Base-by-base conservation (phyloP, 2,329 filamentous ascomycete genomes). In the Fusarium redolens region DNA sequence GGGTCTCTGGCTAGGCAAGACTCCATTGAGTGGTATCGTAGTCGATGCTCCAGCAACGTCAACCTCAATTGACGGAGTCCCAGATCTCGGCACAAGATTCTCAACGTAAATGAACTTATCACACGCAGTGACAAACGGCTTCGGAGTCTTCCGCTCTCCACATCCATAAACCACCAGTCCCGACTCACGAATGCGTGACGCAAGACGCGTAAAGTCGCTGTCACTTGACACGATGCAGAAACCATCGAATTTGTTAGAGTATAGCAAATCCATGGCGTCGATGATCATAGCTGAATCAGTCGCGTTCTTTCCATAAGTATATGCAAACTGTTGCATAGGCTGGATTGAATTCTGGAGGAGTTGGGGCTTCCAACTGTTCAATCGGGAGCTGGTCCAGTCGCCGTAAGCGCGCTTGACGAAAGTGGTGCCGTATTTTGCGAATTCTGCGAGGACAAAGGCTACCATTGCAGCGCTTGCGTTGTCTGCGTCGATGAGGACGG, bases 231-330 rank as follows among this genome's bases (percentile, higher is more conserved):
- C 75, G 40, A 81, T 69, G 9, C 80, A 81, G 57, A 82, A 82
- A 20, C 78, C 79, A 40, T 79, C 76, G 37, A 81, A 81, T 8
- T 74, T 75, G 41, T 75, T 72, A 0, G 79, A 71, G 50, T 82
- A 81, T 3, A 82, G 61, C 15, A 82, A 72, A 61, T 82, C 81
- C 81, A 82, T 82, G 35, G 81, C 81, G 45, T 82, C 81, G 40
- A 82, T 82, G 4, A 82, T 75, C 80, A 82, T 81, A 50, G 81
- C 81, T 0, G 77, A 69, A 47, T 82, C 81, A 3, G 80, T 82
- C 3, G 80, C 66, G 45, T 81, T 82, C 54, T 82, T 82, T n/a
- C 80, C 79, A 0, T 66, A 47, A 0, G 81, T 82, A 45, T 81
- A 82, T 4, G 80, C 75, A 28, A 82, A 82, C 57, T 82, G 81